Base-by-base conservation (phyloP, 2,329 filamentous ascomycete genomes). In the Seiridium unicorne region DNA sequence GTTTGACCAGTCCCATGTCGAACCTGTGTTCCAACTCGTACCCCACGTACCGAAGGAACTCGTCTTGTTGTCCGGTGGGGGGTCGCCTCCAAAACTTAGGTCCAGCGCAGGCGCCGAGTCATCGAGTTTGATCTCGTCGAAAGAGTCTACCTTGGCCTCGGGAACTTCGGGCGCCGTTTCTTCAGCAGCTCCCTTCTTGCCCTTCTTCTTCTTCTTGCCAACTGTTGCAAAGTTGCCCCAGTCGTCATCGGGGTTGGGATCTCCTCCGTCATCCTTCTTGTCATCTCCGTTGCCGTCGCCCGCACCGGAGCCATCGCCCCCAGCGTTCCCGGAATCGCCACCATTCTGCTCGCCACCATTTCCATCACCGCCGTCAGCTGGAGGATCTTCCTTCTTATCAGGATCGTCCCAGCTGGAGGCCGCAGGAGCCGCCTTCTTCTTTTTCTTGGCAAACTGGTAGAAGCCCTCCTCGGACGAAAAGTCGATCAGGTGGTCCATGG, bases 21-120 rank as follows among this genome's bases (percentile, higher is more conserved):
- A 75, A 49, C 81, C 82, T n/a, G 82, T 80, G 62, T 74, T 79
- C 84, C 86, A 89, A 64, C 79, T 83, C 61, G 81, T 80, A 40
- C 85, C 85, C 85, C 87, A 90, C 44, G 78, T 75, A 54, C 85
- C 81, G 65, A 89, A 81, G 3, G 74, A 64, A 18, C 65, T 64
- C 46, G 68, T 62, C 44, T 83, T 83, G 10, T 70, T 69, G 44
- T 77, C 74, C 18, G 18, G 18, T 32, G 72, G 69, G 34, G 70
- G 74, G n/a, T 76, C 71, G 44, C 10, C 46, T 55, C 81, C 82
- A 66, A 87, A 81, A 61, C 78, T 82, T 11, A 86, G 69, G 62
- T 87, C 84, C 5, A 86, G 69, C 59, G 84, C 83, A 1, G 85
- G 84, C n/a, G 77, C 79, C 34, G 75, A 69, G 59, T 89, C 86